Evolutionary conservation across 2,329 filamentous ascomycete genomes (phyloP), one percentile per base, ranked within the genome.

Genomic region (Fusarium cicatricum): DNA sequence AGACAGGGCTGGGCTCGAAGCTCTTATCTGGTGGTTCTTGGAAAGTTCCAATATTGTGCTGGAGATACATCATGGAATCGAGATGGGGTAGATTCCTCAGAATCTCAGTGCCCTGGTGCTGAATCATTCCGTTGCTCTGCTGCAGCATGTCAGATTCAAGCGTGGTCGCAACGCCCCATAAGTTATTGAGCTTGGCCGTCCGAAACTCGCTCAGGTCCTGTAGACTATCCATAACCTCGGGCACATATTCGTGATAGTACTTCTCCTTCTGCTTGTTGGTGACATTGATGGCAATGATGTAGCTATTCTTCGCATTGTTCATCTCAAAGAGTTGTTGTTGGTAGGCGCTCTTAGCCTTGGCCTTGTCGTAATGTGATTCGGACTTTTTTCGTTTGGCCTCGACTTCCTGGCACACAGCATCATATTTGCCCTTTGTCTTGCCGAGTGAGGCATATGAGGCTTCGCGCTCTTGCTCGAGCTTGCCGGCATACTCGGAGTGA

Each of bases 281-380:
- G 54, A 98, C 91, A 72, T 96, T 96, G 78, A 99, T 97, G 58
- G 87, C 85, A 70, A 99, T 97, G 58, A 99, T 80, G 72, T 99
- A 99, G n/a, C 90, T 92, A 74, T 99, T 99, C 81, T 99, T 99
- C 74, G 90, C 85, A 72, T 99, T 99, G 77, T 95, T 91, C 95
- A 98, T 98, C 67, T 99, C 95, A 56, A 88, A 78, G 56, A 96
- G 82, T 75, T 98, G 94, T 72, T 97, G 92, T 70, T 96, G 91
- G 75, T 96, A 99, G 32, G 91, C 88, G 72, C 86, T 89, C 72
- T 97, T 91, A 8, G 94, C 92, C 78, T 97, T 99, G 60, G 86
- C 79, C 78, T 97, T 97, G 74, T 98, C 94, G 70, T 95, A 96
- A n/a, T 92, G 87, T 40, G 90, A 90, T 70, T 99, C 95, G 44